Evolutionary conservation across 2,329 filamentous ascomycete species (phyloP).

Genomic region (Phyllachora maydis): DNA sequence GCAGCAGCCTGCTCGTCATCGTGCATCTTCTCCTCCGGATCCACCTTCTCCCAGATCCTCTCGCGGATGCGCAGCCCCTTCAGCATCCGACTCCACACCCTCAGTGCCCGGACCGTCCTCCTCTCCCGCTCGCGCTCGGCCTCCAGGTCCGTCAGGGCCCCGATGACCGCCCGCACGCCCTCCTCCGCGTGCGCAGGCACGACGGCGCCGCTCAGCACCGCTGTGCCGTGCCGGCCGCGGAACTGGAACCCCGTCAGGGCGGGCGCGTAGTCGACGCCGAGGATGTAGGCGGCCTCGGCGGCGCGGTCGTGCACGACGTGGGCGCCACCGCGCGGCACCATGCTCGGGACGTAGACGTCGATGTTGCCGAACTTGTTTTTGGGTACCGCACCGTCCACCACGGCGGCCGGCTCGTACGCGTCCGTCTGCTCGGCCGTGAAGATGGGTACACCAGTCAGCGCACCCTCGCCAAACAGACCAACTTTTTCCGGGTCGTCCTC

Average conservation of each 20-base stretch:
- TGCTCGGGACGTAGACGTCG: constrained; percentile 77
- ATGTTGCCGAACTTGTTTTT: constrained; percentile 91
- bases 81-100: constrained; percentile 57
- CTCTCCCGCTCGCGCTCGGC: constrained; percentile 42
- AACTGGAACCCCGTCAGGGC: constrained; percentile 85
- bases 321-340: constrained; percentile 67
- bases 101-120: constrained; percentile 37
- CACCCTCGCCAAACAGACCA: constrained; percentile 10
- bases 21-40: constrained; percentile 19
- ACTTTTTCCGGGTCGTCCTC: constrained; percentile 13
- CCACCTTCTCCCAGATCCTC: constrained; percentile 42
- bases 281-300: constrained; percentile 47
- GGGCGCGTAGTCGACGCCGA: constrained; percentile 72
- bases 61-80: constrained; percentile 59
- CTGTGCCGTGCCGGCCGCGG: constrained; percentile 67
- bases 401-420: constrained; percentile 53
- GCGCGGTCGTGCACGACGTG: constrained; percentile 46
- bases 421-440: constrained; percentile 47
- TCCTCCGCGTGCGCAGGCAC: constrained; percentile 53
- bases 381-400: constrained; percentile 56
- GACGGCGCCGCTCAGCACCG: constrained; percentile 59
- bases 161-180: constrained; percentile 49
- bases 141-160: constrained; percentile 44
- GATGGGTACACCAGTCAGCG: constrained; percentile 24
- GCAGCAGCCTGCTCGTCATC: constrained; percentile 1